Percentiles rank a stretch among this genome's conserved stretches.
These are phyloP conservation scores for Acacia pycnantha DNA, from an alignment of 331 rosid genomes.

Conservation along the genomic window DNA sequence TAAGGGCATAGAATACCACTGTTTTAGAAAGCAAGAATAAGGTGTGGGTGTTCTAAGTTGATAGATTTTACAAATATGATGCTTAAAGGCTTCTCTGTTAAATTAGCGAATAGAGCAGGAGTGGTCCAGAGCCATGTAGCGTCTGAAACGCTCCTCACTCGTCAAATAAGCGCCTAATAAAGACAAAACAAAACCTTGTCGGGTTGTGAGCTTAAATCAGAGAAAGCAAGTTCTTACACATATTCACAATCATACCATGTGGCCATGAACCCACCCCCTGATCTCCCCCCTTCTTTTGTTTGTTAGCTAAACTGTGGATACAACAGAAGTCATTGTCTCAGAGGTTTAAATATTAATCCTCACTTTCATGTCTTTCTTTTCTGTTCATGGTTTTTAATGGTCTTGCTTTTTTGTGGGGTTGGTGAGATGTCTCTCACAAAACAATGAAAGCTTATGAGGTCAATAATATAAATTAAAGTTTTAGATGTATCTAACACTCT, in stretches of 20 bases:
- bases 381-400: slow-evolving; percentile 22
- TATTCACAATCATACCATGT: no score
- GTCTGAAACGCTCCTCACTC: no score
- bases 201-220: slow-evolving; percentile 38
- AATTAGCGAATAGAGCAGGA: no score
- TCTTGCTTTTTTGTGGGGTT: slow-evolving; percentile 25
- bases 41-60: no score
- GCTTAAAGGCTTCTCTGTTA: no score
- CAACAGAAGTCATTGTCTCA: slow-evolving; percentile 18
- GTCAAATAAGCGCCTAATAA: slow-evolving; percentile 44
- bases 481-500: no score
- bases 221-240: slow-evolving; percentile 31
- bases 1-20: no score
- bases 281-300: slow-evolving; percentile 18
- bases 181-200: slow-evolving; percentile 37
- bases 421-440: slow-evolving; percentile 37
- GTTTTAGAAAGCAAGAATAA: no score
- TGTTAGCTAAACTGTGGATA: slow-evolving; percentile 8
- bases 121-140: no score
- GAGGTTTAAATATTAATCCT: not conserved
- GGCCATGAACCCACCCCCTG: no score
- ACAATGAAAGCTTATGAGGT: slow-evolving; percentile 14
- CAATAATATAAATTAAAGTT: no score
- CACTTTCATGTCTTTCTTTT: not conserved
- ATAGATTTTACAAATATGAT: no score